phyloP scores from a whole-genome alignment of 371 early-diverging fungal genomes.

The Saksenaea oblongispora region DNA sequence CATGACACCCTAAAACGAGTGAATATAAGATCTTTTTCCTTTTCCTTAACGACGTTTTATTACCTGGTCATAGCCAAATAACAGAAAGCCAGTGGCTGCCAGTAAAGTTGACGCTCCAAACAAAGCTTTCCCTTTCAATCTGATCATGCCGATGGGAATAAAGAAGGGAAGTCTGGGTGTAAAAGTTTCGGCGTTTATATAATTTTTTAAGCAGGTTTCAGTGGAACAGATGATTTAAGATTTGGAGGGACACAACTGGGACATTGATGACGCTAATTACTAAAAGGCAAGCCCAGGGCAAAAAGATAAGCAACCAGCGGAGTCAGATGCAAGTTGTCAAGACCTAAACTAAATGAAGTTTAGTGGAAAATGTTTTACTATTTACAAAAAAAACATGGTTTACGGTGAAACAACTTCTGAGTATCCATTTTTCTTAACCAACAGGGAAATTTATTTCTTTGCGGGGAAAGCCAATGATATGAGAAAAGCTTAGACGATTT shows the following conservation, averaged over 20 bases:
- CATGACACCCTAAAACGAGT: conserved; percentile 30
- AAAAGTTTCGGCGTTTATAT: conserved; percentile 2
- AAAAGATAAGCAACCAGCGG: not conserved
- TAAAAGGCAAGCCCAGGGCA: conserved; percentile 1
- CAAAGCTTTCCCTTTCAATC: conserved; percentile 33
- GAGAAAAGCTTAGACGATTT: too few relatives aligned
- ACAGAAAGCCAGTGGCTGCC: conserved; percentile 36
- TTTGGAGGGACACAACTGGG: not conserved
- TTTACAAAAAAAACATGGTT: not conserved
- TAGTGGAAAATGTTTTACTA: not conserved
- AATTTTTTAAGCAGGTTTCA: not conserved
- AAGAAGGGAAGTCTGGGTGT: not conserved
- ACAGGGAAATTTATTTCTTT: conserved; percentile 1
- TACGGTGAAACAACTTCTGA: not conserved
- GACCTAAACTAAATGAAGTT: not conserved
- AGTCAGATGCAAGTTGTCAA: not conserved
- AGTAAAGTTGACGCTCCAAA: conserved; percentile 31
- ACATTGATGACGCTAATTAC: not conserved
- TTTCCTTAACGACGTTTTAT: not conserved
- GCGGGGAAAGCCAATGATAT: not conserved
- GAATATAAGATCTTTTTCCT: not conserved
- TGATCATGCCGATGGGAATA: conserved; percentile 5
- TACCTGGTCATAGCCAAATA: conserved; percentile 47
- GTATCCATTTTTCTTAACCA: not conserved
- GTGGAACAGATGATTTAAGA: conserved; percentile 4